Evolutionary conservation across 768 basidiomycete genomes (phyloP), one percentile per base, ranked within the genome.

Genomic region (Naganishia kalamii): DNA sequence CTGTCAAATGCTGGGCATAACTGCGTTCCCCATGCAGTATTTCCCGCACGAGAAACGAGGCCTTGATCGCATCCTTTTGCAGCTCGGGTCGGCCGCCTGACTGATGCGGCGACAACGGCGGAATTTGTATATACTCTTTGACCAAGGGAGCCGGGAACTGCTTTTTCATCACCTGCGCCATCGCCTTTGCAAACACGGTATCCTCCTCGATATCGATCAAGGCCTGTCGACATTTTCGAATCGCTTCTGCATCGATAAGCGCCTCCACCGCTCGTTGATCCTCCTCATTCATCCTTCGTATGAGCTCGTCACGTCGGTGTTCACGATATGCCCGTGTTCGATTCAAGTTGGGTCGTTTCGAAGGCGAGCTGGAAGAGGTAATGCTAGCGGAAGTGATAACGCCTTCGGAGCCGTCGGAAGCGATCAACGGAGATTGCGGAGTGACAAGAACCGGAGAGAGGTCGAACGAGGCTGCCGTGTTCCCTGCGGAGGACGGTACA

Each of bases 141-240:
- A 4, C 49, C 12, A 33, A 51, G 32, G 49, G 27, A 13, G 11
- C 25, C 10, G n/a, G 17, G 15, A 21, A 46, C 10, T 61, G 60
- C 4, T n/a, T 21, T 13, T 32, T 29, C 63, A 66, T 52, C 11
- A 61, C 59, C 32, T 66, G 47, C 4, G 27, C 27, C 33, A 66
- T 60, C 4, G 47, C 49, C 30, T 60, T 60, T n/a, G 60, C 65
- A 25, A 66, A 66, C 7, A 43, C 59, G 32, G n/a, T 43, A 23
- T 66, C 65, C 10, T 66, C 65, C 29, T 66, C 65, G 25, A 66
- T 66, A 30, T 66, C 57, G 35, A 66, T 51, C 65, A 66, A 50
- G 21, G 41, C 47, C 46, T 66, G 65, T 21, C 65, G 52, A 29
- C 59, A 60, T 48, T 32, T 32, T 61, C 65, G 29, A 3, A 19